A percentile compares a stretch with the other conserved stretches of the same genome.
Conservation (phyloP, 768 basidiomycete species). For the Pleurotus citrinopileatus region DNA sequence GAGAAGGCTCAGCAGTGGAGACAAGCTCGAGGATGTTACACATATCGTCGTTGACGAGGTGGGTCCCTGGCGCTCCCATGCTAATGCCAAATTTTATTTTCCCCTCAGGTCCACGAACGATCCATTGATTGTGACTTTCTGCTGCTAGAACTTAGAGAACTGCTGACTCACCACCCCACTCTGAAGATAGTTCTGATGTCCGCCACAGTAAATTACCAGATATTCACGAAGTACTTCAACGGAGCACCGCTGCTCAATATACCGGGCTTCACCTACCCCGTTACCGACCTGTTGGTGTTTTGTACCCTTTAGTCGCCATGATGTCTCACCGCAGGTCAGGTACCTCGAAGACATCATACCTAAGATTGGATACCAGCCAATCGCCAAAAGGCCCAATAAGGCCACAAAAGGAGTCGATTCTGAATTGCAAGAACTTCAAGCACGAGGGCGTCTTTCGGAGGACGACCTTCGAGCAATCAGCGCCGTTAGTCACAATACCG, state of each 20-base stretch:
- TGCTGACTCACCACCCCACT: conserved; percentile 57
- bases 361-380: conserved; percentile 47
- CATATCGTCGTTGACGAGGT: conserved; percentile 94
- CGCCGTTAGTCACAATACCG: conserved; percentile 54
- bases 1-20: conserved; percentile 70
- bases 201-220: conserved; percentile 90
- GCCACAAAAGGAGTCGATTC: conserved; percentile 41
- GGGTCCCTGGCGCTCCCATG: conserved; percentile 9
- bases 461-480: conserved; percentile 52
- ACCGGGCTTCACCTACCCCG: conserved; percentile 78
- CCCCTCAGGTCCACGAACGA: conserved; percentile 83
- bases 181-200: conserved; percentile 91
- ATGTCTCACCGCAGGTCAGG: conserved; percentile 29
- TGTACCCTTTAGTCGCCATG: neutral
- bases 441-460: conserved; percentile 51
- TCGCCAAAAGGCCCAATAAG: conserved; percentile 34
- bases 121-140: conserved; percentile 90
- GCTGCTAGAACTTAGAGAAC: conserved; percentile 76
- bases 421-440: conserved; percentile 46
- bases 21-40: conserved; percentile 65
- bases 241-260: conserved; percentile 81
- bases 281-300: conserved; percentile 63
- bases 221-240: conserved; percentile 80
- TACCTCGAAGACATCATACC: conserved; percentile 83
- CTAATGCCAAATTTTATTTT: neutral